A percentile compares a stretch with the other conserved stretches of the same genome.
phyloP scores from a whole-genome alignment of 2,329 filamentous ascomycete genomes.

The Trichocomaceae sp. region DNA sequence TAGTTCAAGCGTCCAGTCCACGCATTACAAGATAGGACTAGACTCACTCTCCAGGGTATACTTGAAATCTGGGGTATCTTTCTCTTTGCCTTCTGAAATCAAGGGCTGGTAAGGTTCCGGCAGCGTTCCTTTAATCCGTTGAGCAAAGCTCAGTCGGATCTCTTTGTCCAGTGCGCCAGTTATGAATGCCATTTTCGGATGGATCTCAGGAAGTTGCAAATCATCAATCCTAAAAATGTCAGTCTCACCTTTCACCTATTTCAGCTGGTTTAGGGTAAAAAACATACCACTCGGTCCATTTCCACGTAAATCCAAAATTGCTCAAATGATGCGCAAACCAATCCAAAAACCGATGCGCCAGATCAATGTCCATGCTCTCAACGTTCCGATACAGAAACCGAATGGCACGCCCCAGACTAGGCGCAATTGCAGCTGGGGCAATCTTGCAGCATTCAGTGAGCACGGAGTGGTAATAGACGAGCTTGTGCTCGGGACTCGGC shows the following conservation, averaged over 20 bases:
- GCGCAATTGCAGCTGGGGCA: constrained; percentile 90
- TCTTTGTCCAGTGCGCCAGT: constrained; percentile 89
- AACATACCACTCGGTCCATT: constrained; percentile 87
- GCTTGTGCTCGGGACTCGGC: constrained; percentile 79
- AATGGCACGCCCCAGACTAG: constrained; percentile 86
- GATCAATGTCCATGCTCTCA: constrained; percentile 76
- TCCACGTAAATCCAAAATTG: constrained; percentile 99
- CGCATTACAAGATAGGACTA: not conserved
- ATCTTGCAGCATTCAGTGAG: constrained; percentile 95
- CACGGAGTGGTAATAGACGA: constrained; percentile 93
- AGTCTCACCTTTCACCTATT: not conserved
- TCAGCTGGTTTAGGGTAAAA: not conserved
- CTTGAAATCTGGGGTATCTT: constrained; percentile 94
- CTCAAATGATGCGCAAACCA: constrained; percentile 98
- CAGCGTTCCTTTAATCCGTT: constrained; percentile 88
- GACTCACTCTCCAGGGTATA: constrained; percentile 66
- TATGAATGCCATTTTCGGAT: constrained; percentile 92
- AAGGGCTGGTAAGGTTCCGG: constrained; percentile 74
- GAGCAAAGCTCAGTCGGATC: constrained; percentile 90
- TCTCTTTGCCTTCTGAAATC: constrained; percentile 81
- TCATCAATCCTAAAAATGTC: constrained; percentile 59
- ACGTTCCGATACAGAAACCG: constrained; percentile 80
- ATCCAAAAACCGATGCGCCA: constrained; percentile 81
- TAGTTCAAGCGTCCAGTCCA: constrained; percentile 11
- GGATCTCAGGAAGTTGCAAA: constrained; percentile 64